Base-by-base conservation (phyloP, 2,329 filamentous ascomycete genomes). In the Beauveria sp. region DNA sequence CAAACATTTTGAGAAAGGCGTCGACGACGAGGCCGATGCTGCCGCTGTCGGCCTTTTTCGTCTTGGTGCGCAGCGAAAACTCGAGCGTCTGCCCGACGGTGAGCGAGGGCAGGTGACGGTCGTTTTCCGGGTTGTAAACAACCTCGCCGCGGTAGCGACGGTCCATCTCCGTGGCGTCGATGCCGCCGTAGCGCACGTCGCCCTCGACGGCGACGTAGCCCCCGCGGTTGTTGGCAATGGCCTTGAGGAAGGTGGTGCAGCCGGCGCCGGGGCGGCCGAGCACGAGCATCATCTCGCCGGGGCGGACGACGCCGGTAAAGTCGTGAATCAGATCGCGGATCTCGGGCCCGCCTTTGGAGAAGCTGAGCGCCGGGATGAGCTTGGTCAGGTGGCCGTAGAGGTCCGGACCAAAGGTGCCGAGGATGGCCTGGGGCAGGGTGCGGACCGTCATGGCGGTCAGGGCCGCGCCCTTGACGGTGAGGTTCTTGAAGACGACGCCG, bases 321-420 rank as follows among this genome's bases (percentile, higher is more conserved):
- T 74, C 68, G 48, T 67, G 60, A 46, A 74, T 66, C 10, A 74
- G 66, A 14, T 66, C 66, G 22, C 71, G 67, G 1, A 69, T 71
- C 0, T 67, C 70, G 18, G 42, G 50, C 1, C 67, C 63, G 9
- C 50, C 51, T 8, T 60, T 57, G 56, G 51, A 18, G 28, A 63
- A 48, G 34, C 38, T 45, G n/a, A 63, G 51, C 45, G 62, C 62
- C 16, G 62, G 62, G 28, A 63, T 26, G 10, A 55, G 42, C 40
- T 53, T 54, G 38, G 57, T 61, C 26, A 63, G 20, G 58, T 51
- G 75, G 24, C 78, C 81, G 71, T 90, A 93, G 1, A 93, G 75
- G 72, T 93, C 90, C 0, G 90, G 90, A 0, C 90, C 90, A 70
- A 95, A 93, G 0, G 89, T 92, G 24, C 89, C 89, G 5, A 91